Evolutionary conservation across 805 yeast genomes (phyloP), one percentile per base, ranked within the genome.

Genomic region (Candida maris): DNA sequence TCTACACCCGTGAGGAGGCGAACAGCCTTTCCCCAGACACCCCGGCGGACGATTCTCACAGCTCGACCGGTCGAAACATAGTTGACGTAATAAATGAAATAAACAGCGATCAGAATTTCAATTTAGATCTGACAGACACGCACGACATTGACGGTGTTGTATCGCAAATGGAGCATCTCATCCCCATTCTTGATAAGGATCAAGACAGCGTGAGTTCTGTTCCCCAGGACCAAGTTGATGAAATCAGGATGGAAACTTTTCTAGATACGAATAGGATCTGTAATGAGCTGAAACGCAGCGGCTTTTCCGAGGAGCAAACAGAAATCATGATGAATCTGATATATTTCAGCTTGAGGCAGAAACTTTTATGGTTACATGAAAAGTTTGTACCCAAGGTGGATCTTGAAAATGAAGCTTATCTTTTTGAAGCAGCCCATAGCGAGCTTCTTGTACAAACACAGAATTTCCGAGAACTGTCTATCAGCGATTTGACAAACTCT

Each of bases 401-500:
- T 48, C 63, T 87, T 12, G 96, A 89, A 45, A 91, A 89, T 51
- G 96, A 91, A 51, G 73, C 77, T 16, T 93, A 91, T 54, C 62
- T 93, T 10, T 89, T 87, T 57, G 91, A 88, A 55, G 94, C 96
- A 21, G 96, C 96, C 0, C 86, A 86, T 43, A 81, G 89, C 37
- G 97, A 91, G 57, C 62, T 91, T 24, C 62, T 82, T 32, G 85
- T 83, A 30, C 96, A 88, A 49, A 75, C 88, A 17, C 78, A 81
- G 27, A 71, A 80, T 27, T 73, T 82, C 20, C 66, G 97, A 46
- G 88, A 82, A 44, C 65, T 68, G 9, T 85, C 85, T 42, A 67
- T 83, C 36, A 79, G 79, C 46, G 81, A 79, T 35, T 68, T 81
- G 35, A 77, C 82, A 16, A 73, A 78, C 41, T 77, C 79, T 30